Base-by-base conservation (phyloP, 108 stramenopile species). In the Chaetoceros muelleri region DNA sequence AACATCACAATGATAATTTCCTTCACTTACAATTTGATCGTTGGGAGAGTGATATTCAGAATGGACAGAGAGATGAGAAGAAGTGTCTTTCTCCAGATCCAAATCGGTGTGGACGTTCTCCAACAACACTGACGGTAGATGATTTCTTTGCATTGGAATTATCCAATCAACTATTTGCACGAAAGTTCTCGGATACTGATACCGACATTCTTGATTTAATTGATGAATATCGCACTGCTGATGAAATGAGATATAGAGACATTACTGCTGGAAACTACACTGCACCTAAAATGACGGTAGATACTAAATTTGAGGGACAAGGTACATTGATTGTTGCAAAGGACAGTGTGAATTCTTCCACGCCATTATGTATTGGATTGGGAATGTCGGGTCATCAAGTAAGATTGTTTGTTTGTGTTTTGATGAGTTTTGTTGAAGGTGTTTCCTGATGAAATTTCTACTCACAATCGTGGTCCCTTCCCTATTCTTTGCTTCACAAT, bases 1-100 rank as follows among this genome's bases (percentile, higher is more conserved):
- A 82, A 49, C 89, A 90, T 60, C 80, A 86, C 57, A 90, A 94
- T 71, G 73, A 83, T 56, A 93, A 97, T 71, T 86, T 87, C 66
- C 65, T 90, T 45, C 92, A 94, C 63, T 60, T 97, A 34, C 84
- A 86, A 55, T 95, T 95, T 68, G 91, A 91, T 77, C 69, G 74
- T 22, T 95, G 95, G 95, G 95, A 95, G 64, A 87, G 79, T 54
- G 85, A 95, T 30, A 48, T 68, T 19, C 70, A 79, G 2, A 57
- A 59, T 29, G 65, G 64, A 25, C 16, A 70, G 30, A 69, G 89
- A 48, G 94, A 95, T 57, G 69, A 67, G 30, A 72, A 82, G 24
- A 95, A 95, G 64, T 95, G 95, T 58, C 51, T 90, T 21, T 84
- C 89, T 82, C 83, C 75, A 27, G 78, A 90, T 66, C 82, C 80